These are phyloP conservation scores for Lactuca sativa DNA, from an alignment of 129 eudicot genomes.

Conservation along the genomic window DNA sequence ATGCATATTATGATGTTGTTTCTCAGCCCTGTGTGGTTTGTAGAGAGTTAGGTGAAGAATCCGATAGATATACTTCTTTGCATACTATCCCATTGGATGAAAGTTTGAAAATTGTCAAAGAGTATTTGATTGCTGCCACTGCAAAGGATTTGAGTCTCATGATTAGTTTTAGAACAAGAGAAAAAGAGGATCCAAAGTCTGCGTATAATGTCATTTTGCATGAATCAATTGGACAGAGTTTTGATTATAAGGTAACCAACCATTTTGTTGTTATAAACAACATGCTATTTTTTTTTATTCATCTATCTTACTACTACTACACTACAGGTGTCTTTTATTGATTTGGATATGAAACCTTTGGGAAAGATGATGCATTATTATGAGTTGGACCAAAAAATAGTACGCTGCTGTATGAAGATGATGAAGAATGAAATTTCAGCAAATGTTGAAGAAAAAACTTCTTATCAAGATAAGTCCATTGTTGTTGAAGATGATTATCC, in stretches of 20 bases:
- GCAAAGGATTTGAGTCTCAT: slow-evolving; percentile 94
- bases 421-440: slow-evolving; percentile 31
- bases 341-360: slow-evolving; percentile 90
- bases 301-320: neutral
- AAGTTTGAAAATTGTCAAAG: slow-evolving; percentile 71
- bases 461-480: slow-evolving; percentile 31
- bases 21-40: slow-evolving; percentile 77
- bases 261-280: neutral
- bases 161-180: slow-evolving; percentile 69
- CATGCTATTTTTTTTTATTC: neutral
- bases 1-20: slow-evolving; percentile 84
- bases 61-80: slow-evolving; percentile 43
- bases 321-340: slow-evolving; percentile 80
- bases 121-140: slow-evolving; percentile 80
- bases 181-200: slow-evolving; percentile 46
- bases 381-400: slow-evolving; percentile 78
- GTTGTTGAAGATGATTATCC: slow-evolving; percentile 35
- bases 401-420: slow-evolving; percentile 52
- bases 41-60: slow-evolving; percentile 39
- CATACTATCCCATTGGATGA: slow-evolving; percentile 66
- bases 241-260: slow-evolving; percentile 73
- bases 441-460: slow-evolving; percentile 25
- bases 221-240: slow-evolving; percentile 65
- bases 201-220: slow-evolving; percentile 47
- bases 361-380: slow-evolving; percentile 76